Base-by-base conservation (phyloP, 805 yeast species). In the Yarrowia sp. region DNA sequence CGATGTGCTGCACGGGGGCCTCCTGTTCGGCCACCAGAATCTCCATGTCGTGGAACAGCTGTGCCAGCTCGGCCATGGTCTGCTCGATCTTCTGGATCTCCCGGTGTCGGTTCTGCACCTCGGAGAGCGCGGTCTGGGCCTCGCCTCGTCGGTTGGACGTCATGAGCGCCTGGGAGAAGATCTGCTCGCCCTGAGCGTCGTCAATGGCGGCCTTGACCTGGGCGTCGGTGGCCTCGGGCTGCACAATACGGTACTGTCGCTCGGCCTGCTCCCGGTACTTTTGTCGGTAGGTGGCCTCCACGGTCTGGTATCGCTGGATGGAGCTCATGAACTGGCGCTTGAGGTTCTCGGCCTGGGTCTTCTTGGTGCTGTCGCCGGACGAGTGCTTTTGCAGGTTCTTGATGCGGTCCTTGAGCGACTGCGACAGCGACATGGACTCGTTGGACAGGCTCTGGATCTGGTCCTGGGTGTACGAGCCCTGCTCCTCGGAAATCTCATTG, bases 21-120 rank as follows among this genome's bases (percentile, higher is more conserved):
- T 93, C 97, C 81, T 95, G 98, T 80, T 93, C 97, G 73, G 94
- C 92, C 56, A 94, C 98, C 80, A 95, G 83, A 76, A 91, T 91
- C 80, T 95, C 98, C 95, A 95, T 91, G 77, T 95, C 98, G 75
- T 89, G 90, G 83, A 95, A 92, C 77, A 94, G 85, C 81, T 91
- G 97, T 49, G 96, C 91, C 79, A 94, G 86, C 79, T 94, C 98
- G 42, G 94, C 92, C 90, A 95, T 92, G 69, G 97, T 89, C 80
- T 91, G 88, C 80, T 94, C 98, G 79, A 95, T 89, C 82, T 92
- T 91, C 81, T 91, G 90, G 76, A 95, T 86, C 81, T 95, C 98
- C 76, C 90, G 88, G 81, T 95, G 98, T 81, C 99, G 89, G 64
- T 90, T 87, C 81, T 94, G 97, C 68, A 95, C 98, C 81, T 95